A percentile compares a stretch with the other conserved stretches of the same genome.
These are phyloP conservation scores for Candida golubevii DNA, from an alignment of 805 yeast species.

Conservation along the genomic window DNA sequence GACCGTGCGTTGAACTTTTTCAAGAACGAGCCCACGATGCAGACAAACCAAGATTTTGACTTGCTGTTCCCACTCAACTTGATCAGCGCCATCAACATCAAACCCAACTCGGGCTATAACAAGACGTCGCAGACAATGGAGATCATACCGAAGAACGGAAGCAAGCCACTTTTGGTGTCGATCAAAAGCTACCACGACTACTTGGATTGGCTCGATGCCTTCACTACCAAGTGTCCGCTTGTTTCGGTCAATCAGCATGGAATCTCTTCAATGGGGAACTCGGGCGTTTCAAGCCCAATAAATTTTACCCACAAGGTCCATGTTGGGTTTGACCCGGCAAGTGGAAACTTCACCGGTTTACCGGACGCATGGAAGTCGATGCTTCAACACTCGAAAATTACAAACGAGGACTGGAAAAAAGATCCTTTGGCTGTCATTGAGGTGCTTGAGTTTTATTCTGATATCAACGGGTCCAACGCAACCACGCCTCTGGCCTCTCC, in stretches of 20 bases:
- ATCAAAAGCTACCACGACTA: constrained; percentile 77
- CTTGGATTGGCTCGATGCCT: constrained; percentile 87
- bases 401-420: constrained; percentile 58
- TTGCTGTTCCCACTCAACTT: constrained; percentile 36
- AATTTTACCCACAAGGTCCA: constrained; percentile 93
- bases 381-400: constrained; percentile 55
- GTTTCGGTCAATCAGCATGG: constrained; percentile 34
- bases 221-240: constrained; percentile 70
- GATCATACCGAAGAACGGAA: constrained; percentile 50
- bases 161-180: constrained; percentile 66
- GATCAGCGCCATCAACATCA: constrained; percentile 48
- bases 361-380: constrained; percentile 56
- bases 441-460: constrained; percentile 53
- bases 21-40: constrained; percentile 51
- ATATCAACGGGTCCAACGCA: constrained; percentile 40
- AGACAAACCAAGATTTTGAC: constrained; percentile 44
- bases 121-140: constrained; percentile 64
- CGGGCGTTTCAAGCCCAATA: constrained; percentile 81
- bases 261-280: constrained; percentile 23
- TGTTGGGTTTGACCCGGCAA: constrained; percentile 79
- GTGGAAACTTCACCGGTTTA: constrained; percentile 52
- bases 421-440: constrained; percentile 64
- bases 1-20: constrained; percentile 73
- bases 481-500: constrained; percentile 29
- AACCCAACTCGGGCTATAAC: constrained; percentile 45